Evolutionary conservation across 2,329 filamentous ascomycete genomes (phyloP).

Genomic region (Bipolaris cookei): DNA sequence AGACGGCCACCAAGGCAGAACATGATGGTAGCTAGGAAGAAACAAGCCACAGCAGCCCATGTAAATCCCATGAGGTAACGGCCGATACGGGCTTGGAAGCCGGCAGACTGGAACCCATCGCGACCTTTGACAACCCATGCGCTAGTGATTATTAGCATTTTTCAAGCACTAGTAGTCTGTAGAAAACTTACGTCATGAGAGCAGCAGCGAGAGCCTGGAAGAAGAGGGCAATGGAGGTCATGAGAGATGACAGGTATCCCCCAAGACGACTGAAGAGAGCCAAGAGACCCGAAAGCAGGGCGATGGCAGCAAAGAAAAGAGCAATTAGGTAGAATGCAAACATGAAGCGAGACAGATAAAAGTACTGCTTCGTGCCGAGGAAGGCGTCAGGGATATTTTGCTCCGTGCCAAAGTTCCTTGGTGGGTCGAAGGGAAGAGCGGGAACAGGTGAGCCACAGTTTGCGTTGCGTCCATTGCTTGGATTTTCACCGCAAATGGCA

Average conservation of each 20-base stretch:
- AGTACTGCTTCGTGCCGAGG: conserved; percentile 69
- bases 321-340: conserved; percentile 90
- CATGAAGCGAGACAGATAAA: conserved; percentile 86
- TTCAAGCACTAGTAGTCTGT: conserved; percentile 3
- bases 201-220: conserved; percentile 71
- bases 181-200: conserved; percentile 73
- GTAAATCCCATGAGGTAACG: conserved; percentile 75
- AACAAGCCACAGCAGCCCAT: conserved; percentile 72
- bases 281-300: conserved; percentile 71
- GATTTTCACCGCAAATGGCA: conserved; percentile 72
- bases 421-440: conserved; percentile 69
- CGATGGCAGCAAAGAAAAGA: conserved; percentile 75
- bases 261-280: conserved; percentile 75
- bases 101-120: conserved; percentile 65
- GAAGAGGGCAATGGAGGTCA: conserved; percentile 67
- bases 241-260: conserved; percentile 68
- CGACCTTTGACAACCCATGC: conserved; percentile 73
- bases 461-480: conserved; percentile 57
- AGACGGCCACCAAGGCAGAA: conserved; percentile 68
- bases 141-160: conserved; percentile 47
- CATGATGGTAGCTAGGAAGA: conserved; percentile 70
- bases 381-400: conserved; percentile 61
- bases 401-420: conserved; percentile 65
- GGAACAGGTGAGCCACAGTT: conserved; percentile 70
- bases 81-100: conserved; percentile 67